Percentiles rank a stretch among this genome's conserved stretches.
Evolutionary conservation across 352 stramenopile species (phyloP).

Genomic region (Hyaloperonospora arabidopsidis): DNA sequence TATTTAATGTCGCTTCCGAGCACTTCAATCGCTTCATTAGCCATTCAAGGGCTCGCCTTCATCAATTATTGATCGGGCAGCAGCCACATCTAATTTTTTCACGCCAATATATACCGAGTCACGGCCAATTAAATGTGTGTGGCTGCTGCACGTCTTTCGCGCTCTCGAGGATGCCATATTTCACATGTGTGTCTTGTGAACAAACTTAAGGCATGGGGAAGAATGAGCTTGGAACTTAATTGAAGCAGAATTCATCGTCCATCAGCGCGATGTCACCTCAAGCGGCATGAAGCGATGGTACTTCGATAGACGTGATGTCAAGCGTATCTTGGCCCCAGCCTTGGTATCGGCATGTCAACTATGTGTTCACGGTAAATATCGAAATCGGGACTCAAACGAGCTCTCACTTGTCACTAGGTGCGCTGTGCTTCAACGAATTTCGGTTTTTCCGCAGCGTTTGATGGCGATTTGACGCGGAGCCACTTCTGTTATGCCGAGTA

Average conservation of each 20-base stretch:
- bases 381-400: constrained; percentile 7
- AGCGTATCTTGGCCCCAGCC: constrained; percentile 11
- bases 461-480: constrained; percentile 22
- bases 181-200: too few relatives aligned
- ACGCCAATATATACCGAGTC: too few relatives aligned
- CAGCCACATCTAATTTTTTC: too few relatives aligned
- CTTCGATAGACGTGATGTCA: constrained; percentile 25
- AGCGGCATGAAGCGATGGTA: constrained; percentile 23
- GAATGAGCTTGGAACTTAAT: constrained; percentile 18
- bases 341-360: constrained; percentile 21
- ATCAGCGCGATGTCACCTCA: constrained; percentile 14
- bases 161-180: too few relatives aligned
- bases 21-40: too few relatives aligned
- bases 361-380: constrained; percentile 26
- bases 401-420: constrained; percentile 27
- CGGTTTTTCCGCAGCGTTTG: constrained; percentile 32
- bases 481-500: constrained; percentile 49
- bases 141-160: too few relatives aligned
- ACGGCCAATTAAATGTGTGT: too few relatives aligned
- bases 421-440: constrained; percentile 44
- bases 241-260: constrained; percentile 17
- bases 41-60: too few relatives aligned
- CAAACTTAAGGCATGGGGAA: neutral
- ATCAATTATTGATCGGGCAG: too few relatives aligned
- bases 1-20: too few relatives aligned